Evolutionary conservation across 352 stramenopile species (phyloP).

Genomic region (Globisporangium yorkense): DNA sequence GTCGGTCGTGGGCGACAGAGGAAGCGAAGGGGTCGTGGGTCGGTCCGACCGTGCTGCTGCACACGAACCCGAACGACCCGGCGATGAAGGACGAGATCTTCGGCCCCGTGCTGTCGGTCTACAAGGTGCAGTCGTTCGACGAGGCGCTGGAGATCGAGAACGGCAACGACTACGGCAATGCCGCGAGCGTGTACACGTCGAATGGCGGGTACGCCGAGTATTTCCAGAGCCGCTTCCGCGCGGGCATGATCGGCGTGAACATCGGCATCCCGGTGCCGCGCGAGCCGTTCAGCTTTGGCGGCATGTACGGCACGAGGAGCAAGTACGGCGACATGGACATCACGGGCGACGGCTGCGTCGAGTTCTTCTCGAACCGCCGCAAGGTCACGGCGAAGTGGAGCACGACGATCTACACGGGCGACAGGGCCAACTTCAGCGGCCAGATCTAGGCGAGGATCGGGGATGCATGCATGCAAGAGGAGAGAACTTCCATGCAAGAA

Average conservation of each 20-base stretch:
- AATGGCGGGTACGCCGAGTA: constrained; percentile 92
- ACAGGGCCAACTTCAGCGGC: constrained; percentile 68
- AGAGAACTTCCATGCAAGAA: no score
- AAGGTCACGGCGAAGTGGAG: constrained; percentile 97
- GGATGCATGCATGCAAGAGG: no score
- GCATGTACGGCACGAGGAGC: constrained; percentile 94
- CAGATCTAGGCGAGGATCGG: constrained; percentile 30
- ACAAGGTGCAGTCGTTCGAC: constrained; percentile 80
- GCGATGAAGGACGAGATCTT: constrained; percentile 97
- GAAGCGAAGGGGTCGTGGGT: constrained; percentile 80
- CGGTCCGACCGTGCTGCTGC: constrained; percentile 93
- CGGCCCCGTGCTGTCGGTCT: constrained; percentile 94
- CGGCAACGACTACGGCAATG: constrained; percentile 96
- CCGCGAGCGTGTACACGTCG: constrained; percentile 95
- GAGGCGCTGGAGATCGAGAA: constrained; percentile 96
- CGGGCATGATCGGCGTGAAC: constrained; percentile 96
- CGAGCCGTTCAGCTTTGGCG: constrained; percentile 96
- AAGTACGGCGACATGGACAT: constrained; percentile 99
- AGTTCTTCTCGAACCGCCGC: constrained; percentile 97
- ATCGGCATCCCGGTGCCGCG: constrained; percentile 94
- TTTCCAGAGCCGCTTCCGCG: constrained; percentile 90
- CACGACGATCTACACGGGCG: constrained; percentile 30
- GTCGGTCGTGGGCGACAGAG: constrained; percentile 69
- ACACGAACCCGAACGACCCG: constrained; percentile 78
- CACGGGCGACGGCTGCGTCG: constrained; percentile 94